Evolutionary conservation across 148 eudicot species (phyloP), one percentile per base, ranked within the genome.

Genomic region (Amaranthus palmeri): DNA sequence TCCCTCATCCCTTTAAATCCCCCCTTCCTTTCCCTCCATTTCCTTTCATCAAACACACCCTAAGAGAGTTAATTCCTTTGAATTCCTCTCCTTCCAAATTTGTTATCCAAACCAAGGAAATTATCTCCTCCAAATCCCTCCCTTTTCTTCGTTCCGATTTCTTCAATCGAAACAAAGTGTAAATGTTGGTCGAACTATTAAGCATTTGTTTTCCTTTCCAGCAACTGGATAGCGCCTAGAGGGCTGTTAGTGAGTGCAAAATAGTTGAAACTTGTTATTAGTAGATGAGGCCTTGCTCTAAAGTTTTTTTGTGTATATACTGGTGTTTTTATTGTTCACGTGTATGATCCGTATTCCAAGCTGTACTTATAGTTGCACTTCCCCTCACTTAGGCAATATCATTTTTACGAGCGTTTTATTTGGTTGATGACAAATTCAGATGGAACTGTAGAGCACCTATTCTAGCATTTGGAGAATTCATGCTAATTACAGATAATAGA

Each of bases 361-460:
- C 52, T 42, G 44, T 13, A 5, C 3, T 2, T 51, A 14, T 14
- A 6, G 8, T 47, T 36, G 51, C 41, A 43, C 49, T 43, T 13
- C 45, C 45, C 5, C 51, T 60, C 14, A 51, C 5, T 17, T 10
- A 11, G n/a, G 52, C 58, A 5, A 36, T 25, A 14, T 47, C 14
- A 6, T 51, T 48, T 44, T 14, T 54, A n/a, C 48, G 18, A 65
- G 25, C 64, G 54, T 13, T 49, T 55, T 48, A 17, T 53, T 17
- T 65, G 48, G 65, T 50, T 69, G 66, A 53, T 65, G 53, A 52
- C 53, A 80, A 60, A 60, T 13, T 54, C 87, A 90, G 96, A 87
- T 90, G 90, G 84, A 85, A 82, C 69, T 76, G 82, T 43, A 87
- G 81, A 74, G 72, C 78, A 78, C 80, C 76, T 47, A 47, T 50